Evolutionary conservation across 106 monocot genomes (phyloP).

Genomic region (Triglochin maritima): DNA sequence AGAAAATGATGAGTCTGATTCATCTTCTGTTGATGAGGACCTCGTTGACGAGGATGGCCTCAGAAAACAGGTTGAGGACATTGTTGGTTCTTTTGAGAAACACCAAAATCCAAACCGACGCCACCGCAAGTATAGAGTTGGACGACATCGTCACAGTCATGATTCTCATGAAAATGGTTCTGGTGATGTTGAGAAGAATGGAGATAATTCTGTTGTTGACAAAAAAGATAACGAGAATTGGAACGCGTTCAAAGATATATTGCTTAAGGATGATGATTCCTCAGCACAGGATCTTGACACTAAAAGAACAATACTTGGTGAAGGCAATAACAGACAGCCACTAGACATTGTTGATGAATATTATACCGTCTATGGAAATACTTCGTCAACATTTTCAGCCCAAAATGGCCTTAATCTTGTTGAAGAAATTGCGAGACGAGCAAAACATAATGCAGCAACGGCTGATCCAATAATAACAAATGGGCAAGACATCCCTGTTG

Average conservation of each 20-base stretch:
- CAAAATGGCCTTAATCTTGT: conserved; percentile 1
- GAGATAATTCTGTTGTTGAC: background rate
- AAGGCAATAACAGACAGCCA: background rate
- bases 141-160: background rate
- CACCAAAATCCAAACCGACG: conserved; percentile 4
- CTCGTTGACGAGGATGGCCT: conserved; percentile 4
- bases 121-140: conserved; percentile 1
- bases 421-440: conserved; percentile 2
- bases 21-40: conserved; percentile 7
- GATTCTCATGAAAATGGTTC: conserved; percentile 1
- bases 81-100: conserved; percentile 16
- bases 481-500: background rate
- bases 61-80: conserved; percentile 11
- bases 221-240: conserved; percentile 9
- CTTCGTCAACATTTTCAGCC: background rate
- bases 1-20: background rate
- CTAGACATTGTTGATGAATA: conserved; percentile 4
- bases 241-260: conserved; percentile 18
- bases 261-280: conserved; percentile 14
- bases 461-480: conserved; percentile 9
- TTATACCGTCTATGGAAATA: background rate
- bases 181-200: background rate
- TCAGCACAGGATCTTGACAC: background rate
- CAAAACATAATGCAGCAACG: background rate
- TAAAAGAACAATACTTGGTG: background rate